Base-by-base conservation (phyloP, 495 filamentous ascomycete genomes). In the Penicillium maclennaniae region DNA sequence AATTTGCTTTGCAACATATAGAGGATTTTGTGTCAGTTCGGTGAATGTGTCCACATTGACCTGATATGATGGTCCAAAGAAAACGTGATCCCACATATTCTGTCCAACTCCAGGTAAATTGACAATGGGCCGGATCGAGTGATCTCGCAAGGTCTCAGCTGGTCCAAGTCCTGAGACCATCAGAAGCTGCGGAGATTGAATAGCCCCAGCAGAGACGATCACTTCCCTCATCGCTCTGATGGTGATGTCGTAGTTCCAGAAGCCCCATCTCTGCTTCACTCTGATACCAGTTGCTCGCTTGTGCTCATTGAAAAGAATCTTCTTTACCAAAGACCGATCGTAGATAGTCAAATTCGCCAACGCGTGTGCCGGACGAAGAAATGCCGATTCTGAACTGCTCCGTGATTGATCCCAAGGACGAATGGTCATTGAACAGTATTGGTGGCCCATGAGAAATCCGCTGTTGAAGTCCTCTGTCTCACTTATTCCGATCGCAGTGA, bases 91-190 rank as follows among this genome's bases (percentile, higher is more conserved):
- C 54, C 61, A 57, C 71, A 80, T 62, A 31, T 71, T 70, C 59
- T 80, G 73, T 7, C 79, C 79, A 7, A 81, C 79, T 38, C 79
- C 74, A 0, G 74, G 68, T 7, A 55, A 58, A 50, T 79, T 57
- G 1, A 62, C 60, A n/a, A 80, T 31, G 12, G 78, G 60, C 3
- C 60, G 62, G 19, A 82, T 78, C 4, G 58, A 56, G 21, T 66
- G 53, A 28, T 66, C 7, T 16, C 70, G 36, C 0, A 82, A 58
- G 2, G 62, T 68, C 0, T 51, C 57, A 19, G 52, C 52, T 0
- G 73, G 77, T 0, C 79, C 79, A 45, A 82, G 61, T 0, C 79
- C 79, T 4, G 72, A 76, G 7, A 60, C 37, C 53, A 56, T 56
- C 4, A 60, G 26, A 0, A 60, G 36, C 20, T 60, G 58, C 2